These are phyloP conservation scores for Lactarius sp. DNA, from an alignment of 768 basidiomycete species.

Conservation along the genomic window DNA sequence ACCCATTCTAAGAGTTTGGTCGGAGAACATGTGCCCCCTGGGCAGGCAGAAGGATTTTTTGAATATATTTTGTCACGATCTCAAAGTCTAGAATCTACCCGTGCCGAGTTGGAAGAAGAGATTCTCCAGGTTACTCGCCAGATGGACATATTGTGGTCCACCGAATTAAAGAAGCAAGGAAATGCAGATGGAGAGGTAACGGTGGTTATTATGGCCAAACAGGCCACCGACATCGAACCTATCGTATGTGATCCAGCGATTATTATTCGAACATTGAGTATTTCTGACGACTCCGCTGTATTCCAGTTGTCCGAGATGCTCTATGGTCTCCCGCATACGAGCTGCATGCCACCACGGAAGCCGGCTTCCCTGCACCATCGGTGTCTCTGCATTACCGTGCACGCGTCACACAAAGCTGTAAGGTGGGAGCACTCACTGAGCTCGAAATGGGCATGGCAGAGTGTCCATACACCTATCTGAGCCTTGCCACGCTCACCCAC, in stretches of 20 bases:
- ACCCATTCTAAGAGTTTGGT: constrained; percentile 41
- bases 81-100: constrained; percentile 34
- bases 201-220: constrained; percentile 41
- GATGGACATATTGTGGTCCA: constrained; percentile 38
- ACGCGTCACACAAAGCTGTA: constrained; percentile 43
- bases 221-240: constrained; percentile 40
- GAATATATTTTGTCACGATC: constrained; percentile 39
- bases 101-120: constrained; percentile 37
- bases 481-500: no score
- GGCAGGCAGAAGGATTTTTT: constrained; percentile 40
- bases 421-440: no score
- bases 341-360: constrained; percentile 44
- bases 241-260: constrained; percentile 37
- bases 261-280: neutral
- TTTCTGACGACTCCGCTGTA: constrained; percentile 20
- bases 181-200: constrained; percentile 33
- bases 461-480: no score
- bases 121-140: constrained; percentile 33
- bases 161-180: constrained; percentile 34
- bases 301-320: constrained; percentile 46
- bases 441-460: no score
- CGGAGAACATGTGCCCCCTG: constrained; percentile 40
- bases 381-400: constrained; percentile 54
- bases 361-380: constrained; percentile 40
- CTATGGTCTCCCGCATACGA: constrained; percentile 55